phyloP scores from a whole-genome alignment of 2,329 filamentous ascomycete species.

The Byssothecium circinans region DNA sequence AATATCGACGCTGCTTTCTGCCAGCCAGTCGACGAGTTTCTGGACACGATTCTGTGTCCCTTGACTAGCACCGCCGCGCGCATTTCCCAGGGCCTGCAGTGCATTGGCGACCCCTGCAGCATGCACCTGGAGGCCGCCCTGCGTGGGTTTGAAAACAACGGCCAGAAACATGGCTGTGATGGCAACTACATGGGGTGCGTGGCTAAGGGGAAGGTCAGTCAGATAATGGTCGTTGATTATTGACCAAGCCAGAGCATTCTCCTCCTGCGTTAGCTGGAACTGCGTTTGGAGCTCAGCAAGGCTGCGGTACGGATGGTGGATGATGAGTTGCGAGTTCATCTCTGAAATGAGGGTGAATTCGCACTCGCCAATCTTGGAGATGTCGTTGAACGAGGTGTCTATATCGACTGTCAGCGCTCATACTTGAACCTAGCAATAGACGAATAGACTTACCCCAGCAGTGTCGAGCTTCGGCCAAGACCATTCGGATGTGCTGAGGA shows the following conservation, averaged over 20 bases:
- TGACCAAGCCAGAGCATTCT: conserved; percentile 74
- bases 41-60: conserved; percentile 58
- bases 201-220: conserved; percentile 84
- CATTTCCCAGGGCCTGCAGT: conserved; percentile 41
- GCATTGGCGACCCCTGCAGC: conserved; percentile 45
- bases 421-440: not conserved
- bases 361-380: conserved; percentile 85
- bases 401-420: conserved; percentile 10
- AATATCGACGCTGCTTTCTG: conserved; percentile 83
- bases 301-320: conserved; percentile 88
- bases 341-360: conserved; percentile 92
- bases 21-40: conserved; percentile 77
- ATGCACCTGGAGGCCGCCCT: conserved; percentile 51
- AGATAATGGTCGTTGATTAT: conserved; percentile 92
- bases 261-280: conserved; percentile 74
- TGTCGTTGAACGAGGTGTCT: conserved; percentile 58
- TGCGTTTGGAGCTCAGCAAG: conserved; percentile 70
- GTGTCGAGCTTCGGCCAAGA: conserved; percentile 81
- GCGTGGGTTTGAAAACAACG: conserved; percentile 74
- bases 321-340: conserved; percentile 84
- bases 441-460: conserved; percentile 50
- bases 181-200: conserved; percentile 85
- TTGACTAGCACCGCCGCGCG: conserved; percentile 25
- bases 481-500: conserved; percentile 90
- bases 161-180: conserved; percentile 82